Base-by-base conservation (phyloP, 2,329 filamentous ascomycete genomes). In the Aspergillus novoparasiticus region DNA sequence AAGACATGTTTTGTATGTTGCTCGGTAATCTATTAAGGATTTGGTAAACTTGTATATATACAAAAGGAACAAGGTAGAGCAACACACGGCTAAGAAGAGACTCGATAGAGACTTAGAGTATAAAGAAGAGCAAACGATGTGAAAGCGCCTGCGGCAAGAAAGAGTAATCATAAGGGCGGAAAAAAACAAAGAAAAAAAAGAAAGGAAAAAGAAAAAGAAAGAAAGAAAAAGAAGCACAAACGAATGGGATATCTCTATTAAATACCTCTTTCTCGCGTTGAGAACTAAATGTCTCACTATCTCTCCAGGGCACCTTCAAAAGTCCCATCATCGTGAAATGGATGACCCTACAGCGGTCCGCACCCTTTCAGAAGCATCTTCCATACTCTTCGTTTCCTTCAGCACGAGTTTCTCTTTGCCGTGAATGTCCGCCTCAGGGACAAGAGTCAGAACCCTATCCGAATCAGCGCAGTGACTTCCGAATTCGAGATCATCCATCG, bases 401-500 rank as follows among this genome's bases (percentile, higher is more conserved):
- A 61, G 57, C 64, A 61, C 67, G 36, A 63, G 58, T 26, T 64
- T 69, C n/a, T 56, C 46, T 8, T 58, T 60, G 48, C 64, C 58
- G 19, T 66, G 61, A 28, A 62, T 39, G 10, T 63, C 64, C 0
- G 50, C 59, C 8, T 63, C 64, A 2, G 69, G 66, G 3, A 60
- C 65, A n/a, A 72, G 62, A 11, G 68, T 69, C 6, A 74, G 58
- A 5, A 71, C 60, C 1, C 70, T 65, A 32, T 75, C 72, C 0
- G 67, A 65, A 28, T 73, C 68, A 11, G 68, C 45, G 34, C 61
- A 65, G 23, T 57, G 61, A 1, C 32, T 28, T 23, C 70, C 72
- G 53, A 69, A 72, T 57, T 75, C 74, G 8, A 69, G 60, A 50
- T 76, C 71, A 43, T 76, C 73, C 28, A 67, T 63, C 1, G 71